Evolutionary conservation across 139 green algal genomes (phyloP).

Genomic region (Chlorella sp.): DNA sequence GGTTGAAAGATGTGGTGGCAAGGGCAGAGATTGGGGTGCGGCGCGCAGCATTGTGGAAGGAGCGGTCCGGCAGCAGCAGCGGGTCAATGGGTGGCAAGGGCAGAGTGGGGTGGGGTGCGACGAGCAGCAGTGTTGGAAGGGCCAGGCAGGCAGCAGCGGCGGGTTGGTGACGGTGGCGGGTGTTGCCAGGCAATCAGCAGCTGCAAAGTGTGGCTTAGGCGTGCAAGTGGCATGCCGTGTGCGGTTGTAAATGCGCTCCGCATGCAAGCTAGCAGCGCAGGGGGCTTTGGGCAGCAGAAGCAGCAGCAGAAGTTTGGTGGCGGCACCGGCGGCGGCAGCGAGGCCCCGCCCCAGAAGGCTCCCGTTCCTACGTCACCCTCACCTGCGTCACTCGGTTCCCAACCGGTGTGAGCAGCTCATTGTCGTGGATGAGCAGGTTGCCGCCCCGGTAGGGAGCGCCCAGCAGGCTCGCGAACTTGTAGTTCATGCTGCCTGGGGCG

Average conservation of each 20-base stretch:
- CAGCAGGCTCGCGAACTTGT: slow-evolving; percentile 86
- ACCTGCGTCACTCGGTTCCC: slow-evolving; percentile 92
- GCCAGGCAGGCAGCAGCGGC: too few relatives aligned
- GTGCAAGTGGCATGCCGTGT: too few relatives aligned
- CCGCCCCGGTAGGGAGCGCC: slow-evolving; percentile 95
- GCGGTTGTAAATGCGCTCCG: too few relatives aligned
- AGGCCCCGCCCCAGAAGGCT: not conserved
- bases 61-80: too few relatives aligned
- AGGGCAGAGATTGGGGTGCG: not conserved
- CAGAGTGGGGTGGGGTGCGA: too few relatives aligned
- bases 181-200: too few relatives aligned
- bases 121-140: too few relatives aligned
- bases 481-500: slow-evolving; percentile 77
- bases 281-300: not conserved
- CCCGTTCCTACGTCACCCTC: not conserved
- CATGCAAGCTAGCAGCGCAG: too few relatives aligned
- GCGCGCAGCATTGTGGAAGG: too few relatives aligned
- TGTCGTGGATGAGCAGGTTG: slow-evolving; percentile 83
- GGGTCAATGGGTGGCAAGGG: too few relatives aligned
- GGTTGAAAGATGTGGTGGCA: not conserved
- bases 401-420: slow-evolving; percentile 85
- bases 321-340: not conserved
- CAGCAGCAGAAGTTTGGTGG: not conserved
- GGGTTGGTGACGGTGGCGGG: too few relatives aligned
- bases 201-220: too few relatives aligned